Evolutionary conservation across 768 basidiomycete genomes (phyloP).

Genomic region (Boletales sp.): DNA sequence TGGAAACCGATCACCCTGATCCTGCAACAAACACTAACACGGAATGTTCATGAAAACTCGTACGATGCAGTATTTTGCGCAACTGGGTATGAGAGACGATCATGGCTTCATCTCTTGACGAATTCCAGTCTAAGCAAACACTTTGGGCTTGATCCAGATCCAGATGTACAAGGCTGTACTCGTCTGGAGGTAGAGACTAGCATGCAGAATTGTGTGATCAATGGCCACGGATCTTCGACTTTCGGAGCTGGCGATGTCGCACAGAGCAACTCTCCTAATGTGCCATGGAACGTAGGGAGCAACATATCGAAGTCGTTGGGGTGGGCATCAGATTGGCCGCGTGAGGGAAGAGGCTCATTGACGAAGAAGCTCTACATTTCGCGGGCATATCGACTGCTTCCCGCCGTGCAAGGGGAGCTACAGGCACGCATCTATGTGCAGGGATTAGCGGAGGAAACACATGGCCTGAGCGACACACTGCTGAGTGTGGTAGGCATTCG

Average conservation of each 20-base stretch:
- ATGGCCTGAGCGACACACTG: constrained; percentile 43
- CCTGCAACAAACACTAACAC: constrained; percentile 37
- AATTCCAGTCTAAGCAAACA: constrained; percentile 36
- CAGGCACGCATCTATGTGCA: constrained; percentile 34
- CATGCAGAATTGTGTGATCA: not conserved
- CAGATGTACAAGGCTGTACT: constrained; percentile 1
- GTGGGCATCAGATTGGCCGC: constrained; percentile 20
- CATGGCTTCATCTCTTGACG: constrained; percentile 42
- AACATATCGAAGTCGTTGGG: constrained; percentile 14
- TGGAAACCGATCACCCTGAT: constrained; percentile 22
- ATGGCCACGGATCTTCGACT: not conserved
- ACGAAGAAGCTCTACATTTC: constrained; percentile 30
- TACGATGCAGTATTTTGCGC: constrained; percentile 52
- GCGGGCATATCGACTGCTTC: constrained; percentile 42
- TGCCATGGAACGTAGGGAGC: not conserved
- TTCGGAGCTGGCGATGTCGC: constrained; percentile 1
- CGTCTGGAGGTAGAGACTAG: constrained; percentile 9
- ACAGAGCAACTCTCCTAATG: not conserved
- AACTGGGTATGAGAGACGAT: constrained; percentile 51
- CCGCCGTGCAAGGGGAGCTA: constrained; percentile 13
- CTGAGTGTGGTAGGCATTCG: constrained; percentile 43
- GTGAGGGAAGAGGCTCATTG: constrained; percentile 2
- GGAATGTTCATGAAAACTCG: constrained; percentile 24
- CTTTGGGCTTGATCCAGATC: constrained; percentile 29
- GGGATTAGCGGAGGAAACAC: constrained; percentile 36